Base-by-base conservation (phyloP, 2,329 filamentous ascomycete species). In the Fusarium incarnatum region DNA sequence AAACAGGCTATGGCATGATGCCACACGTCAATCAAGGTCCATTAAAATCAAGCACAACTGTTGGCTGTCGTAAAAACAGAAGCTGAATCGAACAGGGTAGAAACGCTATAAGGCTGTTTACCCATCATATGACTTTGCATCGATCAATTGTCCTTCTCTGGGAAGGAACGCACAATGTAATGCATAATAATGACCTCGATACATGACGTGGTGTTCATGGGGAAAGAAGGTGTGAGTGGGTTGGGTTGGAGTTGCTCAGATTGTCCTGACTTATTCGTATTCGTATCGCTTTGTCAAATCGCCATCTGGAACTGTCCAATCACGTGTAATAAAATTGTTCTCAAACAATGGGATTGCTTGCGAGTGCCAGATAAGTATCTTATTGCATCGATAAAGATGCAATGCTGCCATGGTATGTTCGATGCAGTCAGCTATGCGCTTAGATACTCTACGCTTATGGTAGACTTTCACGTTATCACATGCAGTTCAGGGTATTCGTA, bases 191-290 rank as follows among this genome's bases (percentile, higher is more conserved):
- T 46, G 52, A 45, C 23, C 46, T 56, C 55, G 25, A 46, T 37
- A 58, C 41, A 27, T 70, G 67, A 68, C 60, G 60, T 71, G 23
- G 49, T 42, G 49, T 64, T 68, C 55, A 49, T 20, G 23, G 13
- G 23, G 18, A 46, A 49, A 50, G 42, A 70, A 52, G 42, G 48
- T 67, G 67, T 67, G 60, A 25, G 23, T 53, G 48, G 48, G 23
- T 41, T 40, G 22, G 13, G 44, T 40, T 53, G 44, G 22, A 27
- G 48, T 40, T 55, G 41, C 40, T 23, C 28, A 25, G 37, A 47
- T 49, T 20, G 22, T 16, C 8, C 3, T 5, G 45, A 50, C 55
- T 68, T 73, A 71, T 73, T 74, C 65, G 73, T 74, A 73, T 75
- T 75, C 73, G 73, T 58, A 28, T 55, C 8, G 1, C 15, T 13